A percentile compares a stretch with the other conserved stretches of the same genome.
These are phyloP conservation scores for Globisporangium iwayamae DNA, from an alignment of 352 stramenopile genomes.

Conservation along the genomic window DNA sequence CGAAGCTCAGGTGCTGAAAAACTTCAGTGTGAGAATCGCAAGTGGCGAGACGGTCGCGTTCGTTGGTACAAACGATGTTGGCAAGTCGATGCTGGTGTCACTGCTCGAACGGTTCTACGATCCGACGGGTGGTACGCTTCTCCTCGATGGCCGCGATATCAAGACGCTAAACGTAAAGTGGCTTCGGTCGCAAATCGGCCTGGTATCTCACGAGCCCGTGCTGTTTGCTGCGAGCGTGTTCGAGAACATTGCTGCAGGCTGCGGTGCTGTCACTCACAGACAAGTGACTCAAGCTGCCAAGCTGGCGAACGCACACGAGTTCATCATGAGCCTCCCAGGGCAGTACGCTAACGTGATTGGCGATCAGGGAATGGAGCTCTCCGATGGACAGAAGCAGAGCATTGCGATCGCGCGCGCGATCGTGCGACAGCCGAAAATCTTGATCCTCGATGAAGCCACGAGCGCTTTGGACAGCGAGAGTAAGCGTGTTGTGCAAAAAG, in stretches of 20 bases:
- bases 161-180: no score
- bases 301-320: conserved; percentile 37
- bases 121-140: not conserved
- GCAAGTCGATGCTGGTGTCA: not conserved
- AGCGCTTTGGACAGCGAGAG: no score
- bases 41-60: not conserved
- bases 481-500: conserved; percentile 16
- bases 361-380: conserved; percentile 31
- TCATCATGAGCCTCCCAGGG: conserved; percentile 81
- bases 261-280: conserved; percentile 44
- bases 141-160: not conserved
- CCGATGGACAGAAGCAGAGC: conserved; percentile 35
- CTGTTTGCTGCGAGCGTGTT: no score
- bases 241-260: conserved; percentile 42
- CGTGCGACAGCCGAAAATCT: conserved; percentile 71
- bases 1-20: not conserved
- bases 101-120: conserved; percentile 6
- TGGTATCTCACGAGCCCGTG: no score
- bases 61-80: not conserved
- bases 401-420: conserved; percentile 44
- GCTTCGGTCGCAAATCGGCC: no score
- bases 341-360: conserved; percentile 76
- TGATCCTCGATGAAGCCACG: conserved; percentile 29
- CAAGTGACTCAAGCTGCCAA: conserved; percentile 24
- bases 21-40: not conserved